Evolutionary conservation across 257 asterid genomes (phyloP).

Genomic region (Solanum ossicruentum): DNA sequence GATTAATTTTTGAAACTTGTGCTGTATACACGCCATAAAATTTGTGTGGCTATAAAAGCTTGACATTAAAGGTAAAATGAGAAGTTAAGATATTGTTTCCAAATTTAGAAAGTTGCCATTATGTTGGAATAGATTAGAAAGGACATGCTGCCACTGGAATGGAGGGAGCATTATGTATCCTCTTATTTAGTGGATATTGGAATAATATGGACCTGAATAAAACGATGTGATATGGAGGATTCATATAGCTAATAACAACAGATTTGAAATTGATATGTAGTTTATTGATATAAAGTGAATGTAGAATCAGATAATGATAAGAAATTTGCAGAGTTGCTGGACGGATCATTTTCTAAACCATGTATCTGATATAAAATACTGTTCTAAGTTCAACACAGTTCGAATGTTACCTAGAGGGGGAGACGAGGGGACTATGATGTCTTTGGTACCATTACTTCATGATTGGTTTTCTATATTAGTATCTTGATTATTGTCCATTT

Average conservation of each 20-base stretch:
- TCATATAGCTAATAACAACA: background rate
- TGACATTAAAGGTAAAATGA: background rate
- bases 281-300: background rate
- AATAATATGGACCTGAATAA: background rate
- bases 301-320: background rate
- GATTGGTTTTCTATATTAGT: background rate
- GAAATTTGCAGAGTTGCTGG: background rate
- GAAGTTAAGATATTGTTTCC: background rate
- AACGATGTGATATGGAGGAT: background rate
- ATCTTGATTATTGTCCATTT: background rate
- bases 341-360: background rate
- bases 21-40: background rate
- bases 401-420: background rate
- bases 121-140: background rate
- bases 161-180: background rate
- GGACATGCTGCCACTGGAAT: background rate
- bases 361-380: background rate
- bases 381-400: background rate
- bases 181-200: background rate
- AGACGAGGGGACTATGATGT: background rate
- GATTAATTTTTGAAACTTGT: background rate
- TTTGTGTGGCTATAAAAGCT: background rate
- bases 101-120: background rate
- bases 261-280: background rate
- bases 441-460: background rate